Evolutionary conservation across 176 grass and related monocot species (phyloP).

Genomic region (Rhynchospora pubera): DNA sequence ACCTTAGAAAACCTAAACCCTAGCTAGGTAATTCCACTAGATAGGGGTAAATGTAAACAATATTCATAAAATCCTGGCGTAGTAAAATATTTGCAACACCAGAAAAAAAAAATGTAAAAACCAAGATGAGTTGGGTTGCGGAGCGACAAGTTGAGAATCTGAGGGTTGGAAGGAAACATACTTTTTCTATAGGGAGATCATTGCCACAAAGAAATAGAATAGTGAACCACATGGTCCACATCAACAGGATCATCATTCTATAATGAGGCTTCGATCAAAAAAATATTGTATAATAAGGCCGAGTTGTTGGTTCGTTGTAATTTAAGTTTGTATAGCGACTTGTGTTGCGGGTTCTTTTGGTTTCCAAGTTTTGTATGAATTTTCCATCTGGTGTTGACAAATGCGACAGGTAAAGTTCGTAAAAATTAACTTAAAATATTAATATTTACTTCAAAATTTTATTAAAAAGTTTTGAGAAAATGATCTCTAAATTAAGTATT

Average conservation of each 20-base stretch:
- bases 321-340: background rate
- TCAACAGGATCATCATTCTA: background rate
- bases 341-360: background rate
- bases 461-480: too few species aligned
- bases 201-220: constrained; percentile 2
- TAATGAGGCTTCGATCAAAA: too few species aligned
- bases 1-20: background rate
- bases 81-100: background rate
- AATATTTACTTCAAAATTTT: too few species aligned
- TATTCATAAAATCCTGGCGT: background rate
- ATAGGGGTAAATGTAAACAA: background rate
- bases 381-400: background rate
- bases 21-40: background rate
- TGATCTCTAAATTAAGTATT: too few species aligned
- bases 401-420: too few species aligned
- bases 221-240: background rate
- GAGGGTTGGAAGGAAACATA: constrained; percentile 10
- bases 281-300: too few species aligned
- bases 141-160: background rate
- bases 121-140: background rate
- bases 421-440: too few species aligned
- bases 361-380: background rate
- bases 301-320: background rate
- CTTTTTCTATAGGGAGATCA: background rate
- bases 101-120: background rate